phyloP scores from a whole-genome alignment of 176 grass and related monocot species.

The Secale cereale region DNA sequence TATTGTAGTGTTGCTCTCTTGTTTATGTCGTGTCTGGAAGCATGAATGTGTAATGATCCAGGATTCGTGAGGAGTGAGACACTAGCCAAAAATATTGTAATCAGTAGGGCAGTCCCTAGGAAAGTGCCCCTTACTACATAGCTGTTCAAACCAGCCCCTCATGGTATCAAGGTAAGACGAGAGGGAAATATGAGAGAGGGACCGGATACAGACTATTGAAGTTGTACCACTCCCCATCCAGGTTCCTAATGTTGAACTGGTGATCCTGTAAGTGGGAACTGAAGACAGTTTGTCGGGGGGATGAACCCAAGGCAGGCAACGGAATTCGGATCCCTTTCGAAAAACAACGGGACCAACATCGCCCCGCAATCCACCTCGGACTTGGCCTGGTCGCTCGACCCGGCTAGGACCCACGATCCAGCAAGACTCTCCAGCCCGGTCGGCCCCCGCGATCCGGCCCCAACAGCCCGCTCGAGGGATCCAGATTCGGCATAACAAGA shows the following conservation, averaged over 20 bases:
- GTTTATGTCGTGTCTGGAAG: background rate
- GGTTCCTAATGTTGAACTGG: slow-evolving; percentile 52
- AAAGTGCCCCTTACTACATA: slow-evolving; percentile 50
- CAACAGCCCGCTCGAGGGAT: too few species aligned
- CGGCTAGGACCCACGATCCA: too few species aligned
- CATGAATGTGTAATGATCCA: slow-evolving; percentile 33
- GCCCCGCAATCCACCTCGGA: too few species aligned
- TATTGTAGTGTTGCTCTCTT: background rate
- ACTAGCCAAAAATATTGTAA: slow-evolving; percentile 34
- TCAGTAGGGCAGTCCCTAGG: slow-evolving; percentile 34
- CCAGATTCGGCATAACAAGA: too few species aligned
- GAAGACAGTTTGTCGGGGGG: slow-evolving; percentile 52
- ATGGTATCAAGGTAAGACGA: slow-evolving; percentile 45
- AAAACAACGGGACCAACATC: too few species aligned
- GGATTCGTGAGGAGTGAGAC: slow-evolving; percentile 38
- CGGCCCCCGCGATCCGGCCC: too few species aligned
- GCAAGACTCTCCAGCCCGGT: too few species aligned
- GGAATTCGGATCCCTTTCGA: too few species aligned
- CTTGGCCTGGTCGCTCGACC: too few species aligned
- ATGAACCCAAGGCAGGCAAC: too few species aligned
- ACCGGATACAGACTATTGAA: slow-evolving; percentile 21
- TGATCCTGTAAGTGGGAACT: slow-evolving; percentile 52
- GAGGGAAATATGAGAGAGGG: slow-evolving; percentile 45
- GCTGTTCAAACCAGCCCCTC: slow-evolving; percentile 44
- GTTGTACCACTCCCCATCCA: slow-evolving; percentile 36